Evolutionary conservation across 2,329 filamentous ascomycete genomes (phyloP), one percentile per base, ranked within the genome.

Genomic region (Aspergillus aculeatinus): DNA sequence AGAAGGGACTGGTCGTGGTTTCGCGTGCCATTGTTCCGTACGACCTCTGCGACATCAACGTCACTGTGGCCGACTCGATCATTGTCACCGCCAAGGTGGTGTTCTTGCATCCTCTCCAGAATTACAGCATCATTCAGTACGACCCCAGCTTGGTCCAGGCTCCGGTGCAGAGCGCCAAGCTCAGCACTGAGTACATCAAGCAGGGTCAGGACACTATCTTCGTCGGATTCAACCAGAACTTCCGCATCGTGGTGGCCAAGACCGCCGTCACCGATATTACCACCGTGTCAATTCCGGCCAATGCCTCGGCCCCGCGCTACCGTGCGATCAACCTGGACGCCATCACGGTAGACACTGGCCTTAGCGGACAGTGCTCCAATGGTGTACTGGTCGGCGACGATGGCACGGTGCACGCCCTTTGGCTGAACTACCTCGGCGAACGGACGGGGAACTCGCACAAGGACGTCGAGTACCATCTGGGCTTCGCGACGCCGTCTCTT

Each of bases 251-350:
- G 4, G 91, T 97, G 67, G 91, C 92, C 5, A 92, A 96, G 68
- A 98, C 95, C 0, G 92, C 90, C 0, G 92, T 99, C 14, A 99
- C 96, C 0, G 95, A 99, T 74, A 96, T 99, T 70, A 98, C 94
- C 11, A 95, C 95, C 2, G 95, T 98, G 3, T 92, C 93, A 0
- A 98, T 99, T 63, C 96, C 95, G 0, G 92, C 95, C 27, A 98
- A 96, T 76, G 89, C 91, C 0, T 87, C 92, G 1, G 94, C 95
- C 6, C 95, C 95, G 5, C 85, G 95, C 63, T 99, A 99, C 74
- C 87, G 96, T 4, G 95, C 95, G 21, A 90, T 96, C 70, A 98
- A 99, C 68, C 87, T 98, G 11, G 95, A 98, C 73, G 95, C 95
- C 51, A 96, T 99, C 70, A 98, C 94, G 0, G 92, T 99, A 29